Base-by-base conservation (phyloP, 2,329 filamentous ascomycete genomes). In the Sporothrix pallida region DNA sequence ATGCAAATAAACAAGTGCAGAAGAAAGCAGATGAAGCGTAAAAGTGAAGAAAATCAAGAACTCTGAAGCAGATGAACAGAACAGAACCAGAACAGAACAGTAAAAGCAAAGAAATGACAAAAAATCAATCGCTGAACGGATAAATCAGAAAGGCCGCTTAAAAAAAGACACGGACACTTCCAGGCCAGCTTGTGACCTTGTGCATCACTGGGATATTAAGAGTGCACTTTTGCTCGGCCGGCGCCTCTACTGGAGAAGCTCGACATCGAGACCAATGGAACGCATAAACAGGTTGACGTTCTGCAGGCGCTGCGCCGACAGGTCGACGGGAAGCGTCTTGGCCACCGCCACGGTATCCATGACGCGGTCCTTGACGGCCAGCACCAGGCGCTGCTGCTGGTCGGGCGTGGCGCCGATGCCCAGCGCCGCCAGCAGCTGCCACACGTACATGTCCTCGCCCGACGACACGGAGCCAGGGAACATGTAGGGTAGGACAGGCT, bases 231-330 rank as follows among this genome's bases (percentile, higher is more conserved):
- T 23, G 6, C 6, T 54, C n/a, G 6, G 52, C n/a, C n/a, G n/a
- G 2, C 17, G 3, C 10, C 4, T 15, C 50, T 77, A 84, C 74
- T 83, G 81, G 75, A 90, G 82, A 70, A 91, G 83, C 78, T 98
- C 96, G 70, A 99, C 96, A 84, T 99, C 96, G 80, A 99, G 87
- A n/a, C 96, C 96, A 82, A 99, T 98, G 73, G 95, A 96, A 79
- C 94, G 92, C 95, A 99, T 98, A 82, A 99, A 99, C 73, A 99
- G 85, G 81, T 99, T 99, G 77, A 99, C 96, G 80, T 97, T 97
- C 74, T 92, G 91, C 74, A 97, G 86, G 74, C 95, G 91, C 80
- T 93, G 91, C 75, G 90, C 90, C 13, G 93, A 91, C 90, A 98
- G 93, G 73, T 96, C 92, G 17, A 91, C 87, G 20, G 96, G 95